Conservation (phyloP, 345 rosid species). For the Hibiscus mutabilis region DNA sequence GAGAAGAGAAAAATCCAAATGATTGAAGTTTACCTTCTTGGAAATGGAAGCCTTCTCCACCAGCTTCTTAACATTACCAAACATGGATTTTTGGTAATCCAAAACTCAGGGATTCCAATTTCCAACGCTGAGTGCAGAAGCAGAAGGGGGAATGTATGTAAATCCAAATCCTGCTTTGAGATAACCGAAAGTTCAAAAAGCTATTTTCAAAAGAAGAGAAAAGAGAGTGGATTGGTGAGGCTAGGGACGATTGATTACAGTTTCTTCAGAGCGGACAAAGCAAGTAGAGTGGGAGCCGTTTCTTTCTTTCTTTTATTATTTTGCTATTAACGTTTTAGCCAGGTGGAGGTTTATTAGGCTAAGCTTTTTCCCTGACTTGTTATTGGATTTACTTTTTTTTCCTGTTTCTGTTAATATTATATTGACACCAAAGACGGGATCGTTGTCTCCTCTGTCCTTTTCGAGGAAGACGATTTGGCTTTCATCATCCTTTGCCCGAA, state of each 20-base stretch:
- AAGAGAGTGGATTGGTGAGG: neutral
- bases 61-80: slow-evolving; percentile 48
- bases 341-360: slow-evolving; percentile 38
- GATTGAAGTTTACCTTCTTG: slow-evolving; percentile 20
- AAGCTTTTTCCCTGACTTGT: neutral
- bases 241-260: slow-evolving; percentile 19
- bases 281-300: slow-evolving; percentile 6
- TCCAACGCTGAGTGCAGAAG: neutral
- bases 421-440: neutral
- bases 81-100: slow-evolving; percentile 25
- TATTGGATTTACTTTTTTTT: neutral
- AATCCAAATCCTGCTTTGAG: slow-evolving; percentile 20
- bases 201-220: neutral
- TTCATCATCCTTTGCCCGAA: neutral
- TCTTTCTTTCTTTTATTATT: neutral
- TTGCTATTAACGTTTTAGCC: neutral
- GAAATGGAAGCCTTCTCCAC: slow-evolving; percentile 67
- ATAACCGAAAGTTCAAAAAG: slow-evolving; percentile 11
- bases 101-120: neutral
- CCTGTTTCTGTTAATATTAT: neutral
- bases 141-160: too few relatives aligned
- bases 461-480: neutral
- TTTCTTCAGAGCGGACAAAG: slow-evolving; percentile 8
- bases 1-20: neutral
- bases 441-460: slow-evolving; percentile 8